Evolutionary conservation across 129 eudicot species (phyloP), one percentile per base, ranked within the genome.

Genomic region (Flaveria trinervia): DNA sequence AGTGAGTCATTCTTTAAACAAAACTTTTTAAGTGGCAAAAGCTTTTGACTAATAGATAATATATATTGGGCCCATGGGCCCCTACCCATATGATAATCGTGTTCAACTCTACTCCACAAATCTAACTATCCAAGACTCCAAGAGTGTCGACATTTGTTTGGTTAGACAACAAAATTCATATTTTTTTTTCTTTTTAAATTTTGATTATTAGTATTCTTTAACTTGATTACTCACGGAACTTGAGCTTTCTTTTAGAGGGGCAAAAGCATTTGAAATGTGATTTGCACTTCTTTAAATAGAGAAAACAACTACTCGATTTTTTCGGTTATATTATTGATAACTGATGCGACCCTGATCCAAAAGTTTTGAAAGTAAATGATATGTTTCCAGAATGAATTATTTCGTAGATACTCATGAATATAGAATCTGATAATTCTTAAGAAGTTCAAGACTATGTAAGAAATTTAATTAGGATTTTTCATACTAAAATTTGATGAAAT

Each of bases 21-120:
- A 46, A 28, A 17, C n/a, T 56, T 56, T 56, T 56, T 56, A 18
- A 56, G 62, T 56, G 62, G 13, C 62, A 56, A 56, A 56, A 56
- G 20, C 26, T 18, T 56, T 56, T 56, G 17, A 4, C 6, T 52
- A 52, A 56, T 18, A 20, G 62, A 56, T 56, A 18, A 56, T 56
- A 28, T 56, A 28, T 56, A 18, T 56, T 56, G 28, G 62, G 62
- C 62, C 62, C 62, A 56, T 56, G 68, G 68, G 45, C 45, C 41
- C 41, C 18, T 11, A 60, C 16, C 67, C 39, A 26, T 25, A 25
- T 61, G 41, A 61, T 61, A 25, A 11, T 61, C 41, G 67, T 61
- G 67, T 61, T 61, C 0, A 61, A 25, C 43, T 61, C 17, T 12
- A 26, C 67, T 14, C 68, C 68, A 62, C 45, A 28, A 62, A 62